These are phyloP conservation scores for Ampelomyces quisqualis DNA, from an alignment of 2,329 filamentous ascomycete genomes.

Conservation along the genomic window DNA sequence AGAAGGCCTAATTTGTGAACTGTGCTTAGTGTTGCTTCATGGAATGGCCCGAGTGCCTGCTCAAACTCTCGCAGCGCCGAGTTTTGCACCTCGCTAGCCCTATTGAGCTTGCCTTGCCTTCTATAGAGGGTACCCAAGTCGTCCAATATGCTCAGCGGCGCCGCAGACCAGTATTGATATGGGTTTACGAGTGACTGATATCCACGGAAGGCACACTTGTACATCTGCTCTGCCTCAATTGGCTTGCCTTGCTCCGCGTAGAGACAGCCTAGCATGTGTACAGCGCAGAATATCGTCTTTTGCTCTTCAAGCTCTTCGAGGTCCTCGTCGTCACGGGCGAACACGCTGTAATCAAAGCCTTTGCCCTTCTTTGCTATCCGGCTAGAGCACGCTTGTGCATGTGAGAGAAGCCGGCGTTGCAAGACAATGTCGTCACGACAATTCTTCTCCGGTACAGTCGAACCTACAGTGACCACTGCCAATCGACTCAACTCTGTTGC, in stretches of 20 bases:
- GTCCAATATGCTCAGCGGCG: background rate
- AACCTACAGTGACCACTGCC: slow-evolving; percentile 14
- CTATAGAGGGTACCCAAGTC: background rate
- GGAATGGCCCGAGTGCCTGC: background rate
- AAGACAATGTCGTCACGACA: slow-evolving; percentile 8
- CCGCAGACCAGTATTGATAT: background rate
- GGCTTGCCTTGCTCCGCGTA: slow-evolving; percentile 24
- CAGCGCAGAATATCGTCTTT: slow-evolving; percentile 11
- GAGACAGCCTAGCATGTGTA: slow-evolving; percentile 16
- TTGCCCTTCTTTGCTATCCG: background rate
- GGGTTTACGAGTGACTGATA: background rate
- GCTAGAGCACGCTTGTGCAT: slow-evolving; percentile 12
- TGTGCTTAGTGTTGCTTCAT: background rate
- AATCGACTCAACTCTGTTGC: slow-evolving; percentile 10
- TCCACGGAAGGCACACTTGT: background rate
- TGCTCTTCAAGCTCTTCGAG: slow-evolving; percentile 3
- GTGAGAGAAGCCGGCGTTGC: slow-evolving; percentile 23
- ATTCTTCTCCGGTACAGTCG: slow-evolving; percentile 9
- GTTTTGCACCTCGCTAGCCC: background rate
- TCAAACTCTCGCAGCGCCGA: background rate
- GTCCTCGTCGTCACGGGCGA: background rate
- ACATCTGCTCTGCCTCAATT: background rate
- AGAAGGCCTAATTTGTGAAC: background rate
- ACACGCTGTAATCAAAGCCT: too few species aligned
- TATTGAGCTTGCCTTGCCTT: background rate